Conservation (phyloP, 2,329 filamentous ascomycete species). For the Aspergillus jensenii region DNA sequence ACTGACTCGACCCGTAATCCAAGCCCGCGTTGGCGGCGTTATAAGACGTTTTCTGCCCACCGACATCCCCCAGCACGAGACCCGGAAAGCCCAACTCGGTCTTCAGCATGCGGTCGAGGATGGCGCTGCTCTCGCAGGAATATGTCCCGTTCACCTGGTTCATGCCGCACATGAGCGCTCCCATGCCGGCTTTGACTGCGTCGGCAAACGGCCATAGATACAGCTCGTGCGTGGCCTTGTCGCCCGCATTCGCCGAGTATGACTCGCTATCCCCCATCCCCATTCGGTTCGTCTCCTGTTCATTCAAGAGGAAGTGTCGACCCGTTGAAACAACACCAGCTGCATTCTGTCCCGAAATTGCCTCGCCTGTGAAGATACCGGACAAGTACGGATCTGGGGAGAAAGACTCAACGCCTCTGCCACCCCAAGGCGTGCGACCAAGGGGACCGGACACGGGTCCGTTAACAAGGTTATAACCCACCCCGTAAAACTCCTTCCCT, state of each 20-base stretch:
- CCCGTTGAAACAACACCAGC: neutral
- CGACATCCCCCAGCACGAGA: neutral
- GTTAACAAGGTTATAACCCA: neutral
- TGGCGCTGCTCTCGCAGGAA: slow-evolving; percentile 74
- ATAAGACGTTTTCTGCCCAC: neutral
- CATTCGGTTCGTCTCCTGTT: slow-evolving; percentile 54
- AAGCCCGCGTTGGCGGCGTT: slow-evolving; percentile 14
- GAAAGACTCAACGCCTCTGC: slow-evolving; percentile 45
- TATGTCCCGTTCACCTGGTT: slow-evolving; percentile 76
- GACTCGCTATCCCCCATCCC: slow-evolving; percentile 21
- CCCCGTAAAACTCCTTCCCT: neutral
- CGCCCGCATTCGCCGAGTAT: slow-evolving; percentile 61
- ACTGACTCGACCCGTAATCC: neutral
- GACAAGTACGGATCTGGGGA: slow-evolving; percentile 44
- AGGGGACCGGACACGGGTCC: slow-evolving; percentile 44
- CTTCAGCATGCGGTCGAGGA: slow-evolving; percentile 74
- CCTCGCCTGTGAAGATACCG: slow-evolving; percentile 38
- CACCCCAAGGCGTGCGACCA: slow-evolving; percentile 38
- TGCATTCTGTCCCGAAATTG: neutral
- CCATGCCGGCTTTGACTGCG: slow-evolving; percentile 55
- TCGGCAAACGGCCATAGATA: slow-evolving; percentile 68
- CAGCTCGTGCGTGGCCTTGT: slow-evolving; percentile 65
- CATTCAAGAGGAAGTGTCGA: slow-evolving; percentile 56
- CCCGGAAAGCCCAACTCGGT: slow-evolving; percentile 70
- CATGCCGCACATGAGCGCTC: neutral